Conservation (phyloP, 2,329 filamentous ascomycete genomes). For the Huntiella omanensis region DNA sequence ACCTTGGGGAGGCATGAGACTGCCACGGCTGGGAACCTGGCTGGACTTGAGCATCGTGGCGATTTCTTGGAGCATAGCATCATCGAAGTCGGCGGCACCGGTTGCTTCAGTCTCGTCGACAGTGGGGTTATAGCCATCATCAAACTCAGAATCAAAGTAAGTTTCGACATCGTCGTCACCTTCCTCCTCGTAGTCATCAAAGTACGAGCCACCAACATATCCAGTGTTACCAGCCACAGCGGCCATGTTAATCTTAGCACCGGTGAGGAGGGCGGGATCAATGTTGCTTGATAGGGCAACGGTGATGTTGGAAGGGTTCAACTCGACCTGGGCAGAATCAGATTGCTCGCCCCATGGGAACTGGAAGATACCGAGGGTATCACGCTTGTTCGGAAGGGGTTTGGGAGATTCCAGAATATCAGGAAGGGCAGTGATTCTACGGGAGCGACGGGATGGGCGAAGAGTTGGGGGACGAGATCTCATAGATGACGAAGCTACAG, state of each 20-base stretch:
- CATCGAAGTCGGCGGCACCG: constrained; percentile 29
- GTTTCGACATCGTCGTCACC: constrained; percentile 22
- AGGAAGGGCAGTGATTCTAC: constrained; percentile 38
- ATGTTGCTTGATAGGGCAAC: constrained; percentile 34
- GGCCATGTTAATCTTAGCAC: constrained; percentile 17
- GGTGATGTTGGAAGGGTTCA: constrained; percentile 18
- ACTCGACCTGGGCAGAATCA: constrained; percentile 30
- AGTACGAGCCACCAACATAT: constrained; percentile 28
- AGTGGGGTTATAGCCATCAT: constrained; percentile 19
- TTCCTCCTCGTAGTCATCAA: constrained; percentile 41
- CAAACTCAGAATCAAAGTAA: constrained; percentile 18
- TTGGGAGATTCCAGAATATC: constrained; percentile 45
- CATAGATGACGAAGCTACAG: constrained; percentile 6
- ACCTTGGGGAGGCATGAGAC: constrained; percentile 22
- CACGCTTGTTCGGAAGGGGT: constrained; percentile 37
- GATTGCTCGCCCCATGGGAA: constrained; percentile 48
- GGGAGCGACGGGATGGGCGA: constrained; percentile 34
- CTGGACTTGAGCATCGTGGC: constrained; percentile 36
- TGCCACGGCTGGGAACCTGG: constrained; percentile 25
- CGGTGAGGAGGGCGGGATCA: constrained; percentile 21
- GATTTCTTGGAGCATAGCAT: constrained; percentile 45
- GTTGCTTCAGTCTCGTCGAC: constrained; percentile 22
- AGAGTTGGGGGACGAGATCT: constrained; percentile 27
- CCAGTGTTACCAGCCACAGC: constrained; percentile 22
- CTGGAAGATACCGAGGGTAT: constrained; percentile 44